A percentile compares a stretch with the other conserved stretches of the same genome.
Evolutionary conservation across 202 grass and related monocot genomes (phyloP).

Genomic region (Saccharum hybrid): DNA sequence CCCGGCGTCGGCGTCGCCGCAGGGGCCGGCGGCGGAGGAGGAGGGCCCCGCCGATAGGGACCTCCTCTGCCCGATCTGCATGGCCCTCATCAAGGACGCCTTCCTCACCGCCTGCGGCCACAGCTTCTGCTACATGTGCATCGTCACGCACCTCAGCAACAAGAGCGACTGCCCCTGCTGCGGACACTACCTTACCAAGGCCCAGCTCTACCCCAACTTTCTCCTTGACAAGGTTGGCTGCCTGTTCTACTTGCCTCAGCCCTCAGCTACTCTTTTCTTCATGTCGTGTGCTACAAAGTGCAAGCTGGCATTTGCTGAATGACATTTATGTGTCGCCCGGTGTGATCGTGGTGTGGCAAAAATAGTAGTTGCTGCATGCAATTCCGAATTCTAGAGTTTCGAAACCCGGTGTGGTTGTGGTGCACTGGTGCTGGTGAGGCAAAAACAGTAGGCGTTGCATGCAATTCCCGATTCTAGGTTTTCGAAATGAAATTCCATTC

Average conservation of each 20-base stretch:
- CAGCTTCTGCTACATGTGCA: conserved; percentile 99
- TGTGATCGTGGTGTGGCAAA: not conserved
- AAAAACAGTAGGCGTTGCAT: not conserved
- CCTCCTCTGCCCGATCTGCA: conserved; percentile 97
- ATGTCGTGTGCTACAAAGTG: not conserved
- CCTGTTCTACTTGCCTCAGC: not conserved
- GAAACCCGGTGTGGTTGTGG: too few relatives aligned
- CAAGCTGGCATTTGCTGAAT: not conserved
- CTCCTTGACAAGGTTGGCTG: conserved; percentile 86
- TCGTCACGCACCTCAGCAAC: conserved; percentile 91
- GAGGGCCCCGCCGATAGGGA: conserved; percentile 65
- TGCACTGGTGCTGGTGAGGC: too few relatives aligned
- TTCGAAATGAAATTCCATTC: not conserved
- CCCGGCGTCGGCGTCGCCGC: conserved; percentile 17
- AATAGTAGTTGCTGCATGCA: too few relatives aligned
- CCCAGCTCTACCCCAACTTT: conserved; percentile 92
- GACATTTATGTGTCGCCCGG: not conserved
- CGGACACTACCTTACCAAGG: conserved; percentile 90
- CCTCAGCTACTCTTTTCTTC: too few relatives aligned
- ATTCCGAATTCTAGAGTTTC: too few relatives aligned
- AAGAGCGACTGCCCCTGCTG: conserved; percentile 99
- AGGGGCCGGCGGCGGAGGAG: not conserved
- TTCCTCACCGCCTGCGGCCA: conserved; percentile 95
- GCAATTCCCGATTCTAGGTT: not conserved
- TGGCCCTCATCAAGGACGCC: conserved; percentile 97